Evolutionary conservation across 2,329 filamentous ascomycete species (phyloP), one percentile per base, ranked within the genome.

Genomic region (Xylaria sp.): DNA sequence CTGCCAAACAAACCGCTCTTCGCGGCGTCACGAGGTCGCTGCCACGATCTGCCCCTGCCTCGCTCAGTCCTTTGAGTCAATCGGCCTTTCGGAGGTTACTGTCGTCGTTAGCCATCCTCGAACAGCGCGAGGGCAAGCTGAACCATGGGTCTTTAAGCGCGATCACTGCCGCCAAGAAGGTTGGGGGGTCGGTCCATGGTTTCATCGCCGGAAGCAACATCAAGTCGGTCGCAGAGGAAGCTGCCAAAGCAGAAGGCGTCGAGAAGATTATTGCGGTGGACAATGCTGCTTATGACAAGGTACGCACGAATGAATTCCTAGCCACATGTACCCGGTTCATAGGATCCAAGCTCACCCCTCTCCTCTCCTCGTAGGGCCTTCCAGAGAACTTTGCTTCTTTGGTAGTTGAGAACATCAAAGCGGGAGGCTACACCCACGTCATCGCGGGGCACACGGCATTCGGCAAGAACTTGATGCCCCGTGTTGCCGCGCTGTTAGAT

Each of bases 351-450:
- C 53, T 62, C 27, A 60, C 17, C 25, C n/a, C 6, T 53, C 29
- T 51, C 25, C 7, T 43, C 17, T 54, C 37, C 15, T 40, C n/a
- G 15, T 67, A 93, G 91, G 92, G 93, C 51, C 85, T 99, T 1
- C 88, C 95, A 54, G 95, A 99, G 80, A 97, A 92, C 82, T 98
- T 87, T 74, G 95, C 94, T n/a, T 91, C 93, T 58, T 83, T 99
- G 47, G 83, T 99, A 40, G 90, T 93, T 53, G 94, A 98, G 77
- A 99, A 98, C 78, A 94, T 98, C 78, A 96, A 96, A 81, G 95
- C 95, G 76, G 93, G 92, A 63, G 91, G 89, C 62, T 98, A 93
- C 77, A 96, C 93, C 63, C 95, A 99, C 75, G 86, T 99, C 66
- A 85, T 99, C 71, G 91, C 90, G 38, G 90, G 91, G 57, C 93